Percentiles rank a stretch among this genome's conserved stretches.
These are phyloP conservation scores for Parasarocladium wereldwijsianum DNA, from an alignment of 2,329 filamentous ascomycete species.

Conservation along the genomic window DNA sequence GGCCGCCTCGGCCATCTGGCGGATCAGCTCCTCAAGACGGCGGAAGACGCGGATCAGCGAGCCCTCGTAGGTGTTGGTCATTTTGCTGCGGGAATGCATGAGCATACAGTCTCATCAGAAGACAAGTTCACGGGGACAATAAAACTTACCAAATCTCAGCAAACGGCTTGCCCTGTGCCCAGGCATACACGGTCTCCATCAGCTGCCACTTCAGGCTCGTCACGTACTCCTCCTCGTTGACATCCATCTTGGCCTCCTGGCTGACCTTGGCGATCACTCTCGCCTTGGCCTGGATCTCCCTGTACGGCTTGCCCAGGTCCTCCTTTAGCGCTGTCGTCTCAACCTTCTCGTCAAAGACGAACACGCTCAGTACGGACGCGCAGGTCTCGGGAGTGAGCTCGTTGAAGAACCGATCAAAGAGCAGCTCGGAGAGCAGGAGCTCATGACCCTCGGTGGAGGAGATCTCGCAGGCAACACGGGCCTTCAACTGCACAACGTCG, in stretches of 20 bases:
- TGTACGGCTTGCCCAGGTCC: constrained; percentile 71
- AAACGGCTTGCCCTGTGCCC: constrained; percentile 84
- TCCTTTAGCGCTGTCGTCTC: constrained; percentile 66
- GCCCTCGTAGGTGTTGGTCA: constrained; percentile 97
- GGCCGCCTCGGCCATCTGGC: constrained; percentile 88
- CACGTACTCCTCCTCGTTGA: constrained; percentile 94
- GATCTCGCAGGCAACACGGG: constrained; percentile 93
- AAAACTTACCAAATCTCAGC: constrained; percentile 78
- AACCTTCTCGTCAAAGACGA: constrained; percentile 95
- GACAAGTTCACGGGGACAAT: background rate
- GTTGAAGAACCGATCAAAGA: constrained; percentile 98
- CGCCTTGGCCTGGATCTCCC: constrained; percentile 78
- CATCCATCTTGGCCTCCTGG: constrained; percentile 78
- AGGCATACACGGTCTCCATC: constrained; percentile 90
- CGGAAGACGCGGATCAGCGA: constrained; percentile 93
- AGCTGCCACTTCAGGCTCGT: constrained; percentile 83
- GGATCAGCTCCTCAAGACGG: constrained; percentile 79
- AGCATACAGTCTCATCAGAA: constrained; percentile 6
- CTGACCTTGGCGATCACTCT: constrained; percentile 84
- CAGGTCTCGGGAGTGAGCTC: constrained; percentile 78
- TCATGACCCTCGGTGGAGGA: constrained; percentile 85
- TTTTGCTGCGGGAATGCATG: constrained; percentile 52
- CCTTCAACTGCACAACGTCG: constrained; percentile 93
- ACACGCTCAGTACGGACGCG: constrained; percentile 76
- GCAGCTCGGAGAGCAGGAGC: constrained; percentile 76